phyloP scores from a whole-genome alignment of 768 basidiomycete genomes.

The Mycena pura region DNA sequence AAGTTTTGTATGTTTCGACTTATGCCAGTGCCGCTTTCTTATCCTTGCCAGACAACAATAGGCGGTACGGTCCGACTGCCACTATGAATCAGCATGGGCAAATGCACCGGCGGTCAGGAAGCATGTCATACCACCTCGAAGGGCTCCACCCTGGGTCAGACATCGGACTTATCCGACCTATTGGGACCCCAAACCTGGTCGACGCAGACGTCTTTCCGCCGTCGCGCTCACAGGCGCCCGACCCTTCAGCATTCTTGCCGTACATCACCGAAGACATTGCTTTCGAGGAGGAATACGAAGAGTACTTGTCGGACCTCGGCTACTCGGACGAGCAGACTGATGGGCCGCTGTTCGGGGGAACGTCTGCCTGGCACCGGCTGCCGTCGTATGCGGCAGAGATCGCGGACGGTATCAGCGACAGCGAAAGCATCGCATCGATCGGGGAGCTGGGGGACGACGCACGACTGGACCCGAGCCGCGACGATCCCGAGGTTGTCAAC shows the following conservation, averaged over 20 bases:
- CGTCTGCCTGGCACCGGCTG: slow-evolving; percentile 83
- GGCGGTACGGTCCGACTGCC: slow-evolving; percentile 78
- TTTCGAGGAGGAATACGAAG: slow-evolving; percentile 97
- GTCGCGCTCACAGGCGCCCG: slow-evolving; percentile 82
- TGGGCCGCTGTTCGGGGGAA: slow-evolving; percentile 48
- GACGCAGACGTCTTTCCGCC: slow-evolving; percentile 97
- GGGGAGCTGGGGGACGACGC: slow-evolving; percentile 86
- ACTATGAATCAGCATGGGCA: slow-evolving; percentile 57
- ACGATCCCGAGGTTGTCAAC: slow-evolving; percentile 69
- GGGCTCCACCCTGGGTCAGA: slow-evolving; percentile 79
- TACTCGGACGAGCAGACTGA: slow-evolving; percentile 66
- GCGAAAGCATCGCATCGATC: slow-evolving; percentile 90
- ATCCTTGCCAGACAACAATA: slow-evolving; percentile 75
- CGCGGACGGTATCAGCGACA: slow-evolving; percentile 90
- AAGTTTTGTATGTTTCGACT: slow-evolving; percentile 78
- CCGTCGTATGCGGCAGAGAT: slow-evolving; percentile 81
- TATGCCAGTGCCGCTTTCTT: slow-evolving; percentile 14
- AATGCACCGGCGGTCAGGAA: slow-evolving; percentile 79
- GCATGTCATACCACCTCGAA: slow-evolving; percentile 83
- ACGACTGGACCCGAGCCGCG: slow-evolving; percentile 65
- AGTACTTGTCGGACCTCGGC: slow-evolving; percentile 89
- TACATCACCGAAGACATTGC: slow-evolving; percentile 94
- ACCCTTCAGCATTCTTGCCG: slow-evolving; percentile 84
- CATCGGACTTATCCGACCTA: slow-evolving; percentile 73
- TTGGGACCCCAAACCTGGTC: slow-evolving; percentile 76